Evolutionary conservation across 148 eudicot species (phyloP).

Genomic region (Spergularia bocconei): DNA sequence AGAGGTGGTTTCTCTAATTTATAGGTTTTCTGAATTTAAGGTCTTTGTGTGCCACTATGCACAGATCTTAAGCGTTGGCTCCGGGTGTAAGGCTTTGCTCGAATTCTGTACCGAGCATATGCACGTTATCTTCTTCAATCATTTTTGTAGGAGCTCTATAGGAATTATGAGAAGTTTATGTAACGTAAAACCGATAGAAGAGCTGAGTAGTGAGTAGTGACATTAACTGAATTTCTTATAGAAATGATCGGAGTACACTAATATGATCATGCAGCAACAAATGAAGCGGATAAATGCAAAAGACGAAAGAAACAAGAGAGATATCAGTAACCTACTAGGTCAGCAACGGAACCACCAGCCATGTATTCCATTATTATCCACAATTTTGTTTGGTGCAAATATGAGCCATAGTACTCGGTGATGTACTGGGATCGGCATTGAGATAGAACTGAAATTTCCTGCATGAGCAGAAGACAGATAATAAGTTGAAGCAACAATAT

Average conservation of each 20-base stretch:
- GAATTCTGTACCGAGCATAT: neutral
- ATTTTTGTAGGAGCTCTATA: too few relatives aligned
- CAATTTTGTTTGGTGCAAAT: slow-evolving; percentile 83
- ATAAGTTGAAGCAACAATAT: neutral
- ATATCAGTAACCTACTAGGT: slow-evolving; percentile 63
- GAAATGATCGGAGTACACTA: neutral
- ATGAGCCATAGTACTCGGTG: slow-evolving; percentile 91
- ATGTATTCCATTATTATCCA: slow-evolving; percentile 98
- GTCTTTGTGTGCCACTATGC: neutral
- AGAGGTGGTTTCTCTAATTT: neutral
- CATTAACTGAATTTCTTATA: neutral
- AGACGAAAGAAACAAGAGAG: slow-evolving; percentile 11
- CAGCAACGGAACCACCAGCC: slow-evolving; percentile 99
- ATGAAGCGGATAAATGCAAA: neutral
- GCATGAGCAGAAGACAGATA: slow-evolving; percentile 20
- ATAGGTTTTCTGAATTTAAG: neutral
- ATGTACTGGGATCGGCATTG: slow-evolving; percentile 93
- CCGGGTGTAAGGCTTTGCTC: neutral
- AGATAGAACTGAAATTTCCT: slow-evolving; percentile 94
- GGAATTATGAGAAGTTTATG: too few relatives aligned
- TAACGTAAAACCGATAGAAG: too few relatives aligned
- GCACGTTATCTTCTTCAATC: neutral
- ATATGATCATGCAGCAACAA: neutral
- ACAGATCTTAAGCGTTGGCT: neutral
- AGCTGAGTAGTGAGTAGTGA: neutral